phyloP scores from a whole-genome alignment of 768 basidiomycete genomes.

The Trametes sanguinea region DNA sequence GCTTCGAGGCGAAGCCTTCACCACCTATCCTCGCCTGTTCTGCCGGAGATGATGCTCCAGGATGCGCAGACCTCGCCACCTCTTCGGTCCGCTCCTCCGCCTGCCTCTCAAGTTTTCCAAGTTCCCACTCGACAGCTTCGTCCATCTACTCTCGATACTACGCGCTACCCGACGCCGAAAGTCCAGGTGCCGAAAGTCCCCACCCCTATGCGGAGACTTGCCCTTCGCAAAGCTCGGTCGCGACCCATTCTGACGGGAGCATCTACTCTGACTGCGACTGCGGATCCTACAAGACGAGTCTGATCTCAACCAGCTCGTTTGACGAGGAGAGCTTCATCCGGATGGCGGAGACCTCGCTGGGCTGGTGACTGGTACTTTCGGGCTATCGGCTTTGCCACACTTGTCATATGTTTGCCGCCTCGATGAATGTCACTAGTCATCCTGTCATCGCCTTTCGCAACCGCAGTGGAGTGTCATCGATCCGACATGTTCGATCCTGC shows the following conservation, averaged over 20 bases:
- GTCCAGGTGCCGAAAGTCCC: not conserved
- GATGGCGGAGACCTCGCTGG: constrained; percentile 23
- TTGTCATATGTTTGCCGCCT: not conserved
- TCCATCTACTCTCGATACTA: not conserved
- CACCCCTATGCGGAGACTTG: not conserved
- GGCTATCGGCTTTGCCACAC: not conserved
- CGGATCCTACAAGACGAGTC: not conserved
- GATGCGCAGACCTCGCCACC: no score
- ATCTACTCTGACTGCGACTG: not conserved
- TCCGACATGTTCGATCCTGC: not conserved
- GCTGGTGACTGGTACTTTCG: constrained; percentile 20
- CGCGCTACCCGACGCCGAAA: not conserved
- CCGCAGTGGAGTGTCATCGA: not conserved
- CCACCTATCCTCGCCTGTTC: no score
- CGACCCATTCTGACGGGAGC: constrained; percentile 4
- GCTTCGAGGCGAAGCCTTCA: constrained; percentile 1
- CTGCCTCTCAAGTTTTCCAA: constrained; percentile 4
- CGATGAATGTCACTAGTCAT: not conserved
- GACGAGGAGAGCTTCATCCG: constrained; percentile 29
- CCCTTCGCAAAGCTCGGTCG: constrained; percentile 2
- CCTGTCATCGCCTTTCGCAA: not conserved
- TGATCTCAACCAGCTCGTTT: constrained; percentile 15
- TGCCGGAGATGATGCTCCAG: no score
- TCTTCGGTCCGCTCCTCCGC: no score
- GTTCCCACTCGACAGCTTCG: not conserved